Conservation (phyloP, 768 basidiomycete species). For the Phylloporus scabripes region DNA sequence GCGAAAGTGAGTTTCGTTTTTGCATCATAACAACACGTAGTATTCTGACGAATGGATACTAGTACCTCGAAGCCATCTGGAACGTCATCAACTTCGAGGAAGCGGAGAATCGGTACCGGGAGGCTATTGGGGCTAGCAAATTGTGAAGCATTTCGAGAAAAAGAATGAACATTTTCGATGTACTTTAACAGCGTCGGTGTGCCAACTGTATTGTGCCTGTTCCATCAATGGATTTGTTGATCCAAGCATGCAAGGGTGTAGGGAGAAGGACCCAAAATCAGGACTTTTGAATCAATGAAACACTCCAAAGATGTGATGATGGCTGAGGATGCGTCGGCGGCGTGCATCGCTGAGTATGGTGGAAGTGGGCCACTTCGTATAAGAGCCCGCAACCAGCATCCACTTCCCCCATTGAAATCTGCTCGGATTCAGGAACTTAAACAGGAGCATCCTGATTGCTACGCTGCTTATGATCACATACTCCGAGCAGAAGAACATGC, state of each 20-base stretch:
- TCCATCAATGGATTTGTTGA: not conserved
- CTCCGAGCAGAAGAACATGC: too few relatives aligned
- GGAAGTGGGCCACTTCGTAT: too few relatives aligned
- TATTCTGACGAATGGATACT: not conserved
- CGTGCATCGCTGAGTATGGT: too few relatives aligned
- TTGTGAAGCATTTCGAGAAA: slow-evolving; percentile 20
- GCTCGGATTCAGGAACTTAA: too few relatives aligned
- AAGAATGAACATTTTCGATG: not conserved
- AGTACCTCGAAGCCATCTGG: slow-evolving; percentile 78
- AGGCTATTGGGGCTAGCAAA: slow-evolving; percentile 32
- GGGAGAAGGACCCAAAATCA: too few relatives aligned
- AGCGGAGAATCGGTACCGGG: slow-evolving; percentile 58
- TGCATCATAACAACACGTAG: not conserved
- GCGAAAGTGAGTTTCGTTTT: slow-evolving; percentile 58
- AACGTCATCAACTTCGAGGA: slow-evolving; percentile 67
- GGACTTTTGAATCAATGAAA: too few relatives aligned
- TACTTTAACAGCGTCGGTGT: not conserved
- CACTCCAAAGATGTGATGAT: too few relatives aligned
- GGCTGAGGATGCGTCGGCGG: too few relatives aligned
- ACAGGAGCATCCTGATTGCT: too few relatives aligned
- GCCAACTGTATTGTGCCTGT: not conserved
- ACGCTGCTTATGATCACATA: too few relatives aligned
- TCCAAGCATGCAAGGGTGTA: not conserved
- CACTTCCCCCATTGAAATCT: too few relatives aligned
- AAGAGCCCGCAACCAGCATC: too few relatives aligned